Percentiles rank a stretch among this genome's conserved stretches.
Conservation (phyloP, 2,329 filamentous ascomycete genomes). For the Dothideomycetes sp. region DNA sequence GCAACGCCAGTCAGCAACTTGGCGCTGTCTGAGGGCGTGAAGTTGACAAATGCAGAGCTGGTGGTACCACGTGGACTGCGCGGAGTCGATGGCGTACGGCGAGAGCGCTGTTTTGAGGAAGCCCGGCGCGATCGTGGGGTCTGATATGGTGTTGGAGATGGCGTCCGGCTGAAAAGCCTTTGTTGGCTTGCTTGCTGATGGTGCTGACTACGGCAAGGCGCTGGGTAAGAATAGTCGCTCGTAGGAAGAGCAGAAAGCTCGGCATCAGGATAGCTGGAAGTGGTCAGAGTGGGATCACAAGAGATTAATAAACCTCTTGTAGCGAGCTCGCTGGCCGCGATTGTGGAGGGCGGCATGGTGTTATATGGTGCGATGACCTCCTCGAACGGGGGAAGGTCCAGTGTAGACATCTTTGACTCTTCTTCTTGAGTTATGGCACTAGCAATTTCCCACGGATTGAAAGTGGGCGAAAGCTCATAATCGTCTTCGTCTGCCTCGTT, state of each 20-base stretch:
- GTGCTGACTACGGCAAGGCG: not conserved
- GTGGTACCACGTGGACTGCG: conserved; percentile 29
- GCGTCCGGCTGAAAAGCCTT: conserved; percentile 11
- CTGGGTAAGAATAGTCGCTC: conserved; percentile 3
- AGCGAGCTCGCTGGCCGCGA: conserved; percentile 9
- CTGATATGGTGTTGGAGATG: conserved; percentile 15
- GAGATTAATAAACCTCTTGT: conserved; percentile 20
- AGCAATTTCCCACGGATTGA: conserved; percentile 7
- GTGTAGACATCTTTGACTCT: no score
- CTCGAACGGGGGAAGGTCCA: conserved; percentile 15
- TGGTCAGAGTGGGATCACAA: conserved; percentile 19
- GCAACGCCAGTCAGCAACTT: conserved; percentile 83
- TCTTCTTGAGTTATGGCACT: no score
- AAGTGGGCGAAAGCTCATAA: conserved; percentile 4
- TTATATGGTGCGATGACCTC: conserved; percentile 7
- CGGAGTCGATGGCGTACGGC: conserved; percentile 16
- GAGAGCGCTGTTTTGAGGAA: conserved; percentile 9
- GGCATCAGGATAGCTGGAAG: conserved; percentile 1
- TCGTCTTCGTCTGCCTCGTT: not conserved
- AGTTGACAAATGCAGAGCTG: conserved; percentile 69
- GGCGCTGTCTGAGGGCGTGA: conserved; percentile 66
- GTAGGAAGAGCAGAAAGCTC: conserved; percentile 9
- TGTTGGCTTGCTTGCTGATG: not conserved
- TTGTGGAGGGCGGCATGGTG: conserved; percentile 9
- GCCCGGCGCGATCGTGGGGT: conserved; percentile 10